Evolutionary conservation across 768 basidiomycete genomes (phyloP).

Genomic region (Suillus variegatus): DNA sequence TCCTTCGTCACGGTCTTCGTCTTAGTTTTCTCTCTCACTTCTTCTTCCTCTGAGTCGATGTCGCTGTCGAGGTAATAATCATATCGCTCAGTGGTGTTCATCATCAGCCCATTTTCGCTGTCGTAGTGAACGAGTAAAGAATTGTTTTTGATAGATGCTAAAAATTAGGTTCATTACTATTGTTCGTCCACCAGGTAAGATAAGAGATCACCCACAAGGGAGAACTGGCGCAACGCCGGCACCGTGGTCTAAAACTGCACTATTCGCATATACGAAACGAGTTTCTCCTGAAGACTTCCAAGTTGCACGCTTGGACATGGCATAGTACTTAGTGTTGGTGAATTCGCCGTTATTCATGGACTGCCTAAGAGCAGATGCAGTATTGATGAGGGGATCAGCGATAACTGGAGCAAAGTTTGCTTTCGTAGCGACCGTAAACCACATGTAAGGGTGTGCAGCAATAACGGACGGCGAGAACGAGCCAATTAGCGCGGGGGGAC

Average conservation of each 20-base stretch:
- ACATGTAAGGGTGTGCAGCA: too few species aligned
- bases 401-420: constrained; percentile 10
- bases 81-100: constrained; percentile 8
- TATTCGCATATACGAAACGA: constrained; percentile 26
- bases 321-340: constrained; percentile 31
- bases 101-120: not conserved
- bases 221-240: too few species aligned
- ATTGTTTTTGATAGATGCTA: not conserved
- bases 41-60: constrained; percentile 7
- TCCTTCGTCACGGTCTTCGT: too few species aligned
- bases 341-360: constrained; percentile 29
- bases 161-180: not conserved
- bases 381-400: constrained; percentile 18
- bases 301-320: constrained; percentile 20
- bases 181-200: not conserved
- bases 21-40: too few species aligned
- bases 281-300: constrained; percentile 20
- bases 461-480: constrained; percentile 20
- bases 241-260: not conserved
- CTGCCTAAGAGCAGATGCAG: constrained; percentile 20
- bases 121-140: not conserved
- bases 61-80: constrained; percentile 31
- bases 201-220: not conserved
- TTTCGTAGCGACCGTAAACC: constrained; percentile 22
- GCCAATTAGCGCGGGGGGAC: constrained; percentile 24